These are phyloP conservation scores for Phellinidium pouzarii DNA, from an alignment of 1,284 basidiomycete genomes.

Conservation along the genomic window DNA sequence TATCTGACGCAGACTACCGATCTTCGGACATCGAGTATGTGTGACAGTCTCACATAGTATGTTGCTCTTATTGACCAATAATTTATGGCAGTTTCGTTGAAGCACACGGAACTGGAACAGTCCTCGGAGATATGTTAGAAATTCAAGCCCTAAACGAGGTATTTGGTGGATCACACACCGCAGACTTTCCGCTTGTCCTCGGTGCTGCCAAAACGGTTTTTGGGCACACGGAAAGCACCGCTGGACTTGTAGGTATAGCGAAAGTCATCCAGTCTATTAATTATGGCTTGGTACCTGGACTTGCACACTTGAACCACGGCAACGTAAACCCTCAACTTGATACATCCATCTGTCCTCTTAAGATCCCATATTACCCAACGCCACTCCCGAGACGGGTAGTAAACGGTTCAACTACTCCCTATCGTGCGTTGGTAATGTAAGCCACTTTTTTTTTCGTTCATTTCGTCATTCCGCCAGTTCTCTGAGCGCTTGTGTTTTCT, in stretches of 20 bases:
- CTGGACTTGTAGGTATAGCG: constrained; percentile 30
- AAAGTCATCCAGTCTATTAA: constrained; percentile 27
- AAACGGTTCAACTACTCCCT: background rate
- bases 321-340: constrained; percentile 32
- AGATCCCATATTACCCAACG: constrained; percentile 7
- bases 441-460: no score
- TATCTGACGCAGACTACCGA: constrained; percentile 26
- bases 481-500: background rate
- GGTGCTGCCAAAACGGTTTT: constrained; percentile 31
- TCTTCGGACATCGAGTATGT: constrained; percentile 31
- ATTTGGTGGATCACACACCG: constrained; percentile 27
- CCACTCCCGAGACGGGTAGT: background rate
- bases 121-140: constrained; percentile 31
- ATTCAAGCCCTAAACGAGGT: constrained; percentile 33
- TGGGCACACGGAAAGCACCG: constrained; percentile 31
- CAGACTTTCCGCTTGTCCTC: constrained; percentile 27
- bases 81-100: constrained; percentile 29
- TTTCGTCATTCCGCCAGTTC: background rate
- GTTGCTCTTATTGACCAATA: background rate
- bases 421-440: constrained; percentile 28
- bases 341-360: constrained; percentile 27
- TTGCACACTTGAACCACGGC: constrained; percentile 27
- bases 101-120: constrained; percentile 33
- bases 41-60: background rate
- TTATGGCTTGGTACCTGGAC: constrained; percentile 26